Evolutionary conservation across 1,284 basidiomycete species (phyloP), one percentile per base, ranked within the genome.

Genomic region (Leccinum ponderosum): DNA sequence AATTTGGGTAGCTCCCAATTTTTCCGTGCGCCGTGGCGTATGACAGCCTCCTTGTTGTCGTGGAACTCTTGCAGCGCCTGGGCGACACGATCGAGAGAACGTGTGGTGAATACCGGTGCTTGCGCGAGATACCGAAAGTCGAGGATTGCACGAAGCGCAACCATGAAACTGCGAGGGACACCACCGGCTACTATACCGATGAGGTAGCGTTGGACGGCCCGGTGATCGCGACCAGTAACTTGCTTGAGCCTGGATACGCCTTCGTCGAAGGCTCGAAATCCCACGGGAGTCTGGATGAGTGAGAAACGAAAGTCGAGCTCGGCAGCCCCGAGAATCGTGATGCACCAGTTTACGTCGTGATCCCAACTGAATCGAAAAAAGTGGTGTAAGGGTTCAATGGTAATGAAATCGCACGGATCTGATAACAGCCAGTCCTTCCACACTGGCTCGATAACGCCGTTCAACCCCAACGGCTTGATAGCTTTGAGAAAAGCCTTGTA

Each of bases 391-490:
- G 44, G 31, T 29, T 65, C 54, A 6, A 37, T 48, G 4, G 47
- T 51, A 1, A 62, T 29, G 31, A 65, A 65, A 12, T 53, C 15
- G 12, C 50, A 48, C 8, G 64, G 64, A 7, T 52, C 33, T 15
- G 57, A 51, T 35, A 62, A 20, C 5, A n/a, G 9, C 64, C 64
- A 65, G 27, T 62, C 53, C 8, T 44, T 35, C 60, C 64, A 65
- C 15, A 65, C 56, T 7, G 64, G 60, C 6, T 64, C 14, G 8
- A 33, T 29, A 14, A 65, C 55, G 4, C 63, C 58, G 29, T 65
- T 65, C 15, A 48, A 48, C 3, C 22, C 27, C 12, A 62, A 37
- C 14, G 59, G 59, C 33, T 51, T 53, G 11, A 42, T 25, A 14
- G 33, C 47, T 29, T 53, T 56, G 14, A 63, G 22, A 14, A 52